Evolutionary conservation across 805 yeast genomes (phyloP).

Genomic region (Ogataea nakhonphanomensis): DNA sequence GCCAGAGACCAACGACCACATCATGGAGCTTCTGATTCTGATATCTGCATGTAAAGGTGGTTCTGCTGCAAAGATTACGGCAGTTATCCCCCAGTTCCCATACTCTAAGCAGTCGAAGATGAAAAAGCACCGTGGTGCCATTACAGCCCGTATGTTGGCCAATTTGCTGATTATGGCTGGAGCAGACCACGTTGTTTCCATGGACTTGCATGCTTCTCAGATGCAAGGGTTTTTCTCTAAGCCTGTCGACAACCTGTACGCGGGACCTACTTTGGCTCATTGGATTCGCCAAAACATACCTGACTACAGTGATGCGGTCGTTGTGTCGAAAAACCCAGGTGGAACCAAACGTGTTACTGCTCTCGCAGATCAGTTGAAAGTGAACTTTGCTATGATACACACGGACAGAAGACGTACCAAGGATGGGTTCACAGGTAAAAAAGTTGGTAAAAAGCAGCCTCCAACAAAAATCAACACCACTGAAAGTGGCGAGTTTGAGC

Average conservation of each 20-base stretch:
- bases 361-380: constrained; percentile 92
- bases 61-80: constrained; percentile 94
- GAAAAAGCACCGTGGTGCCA: constrained; percentile 99
- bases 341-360: constrained; percentile 98
- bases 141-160: constrained; percentile 97
- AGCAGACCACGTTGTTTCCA: constrained; percentile 96
- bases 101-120: constrained; percentile 95
- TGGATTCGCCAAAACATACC: constrained; percentile 92
- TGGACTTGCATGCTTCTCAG: constrained; percentile 96
- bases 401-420: constrained; percentile 92
- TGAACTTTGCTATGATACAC: constrained; percentile 98
- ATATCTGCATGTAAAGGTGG: constrained; percentile 97
- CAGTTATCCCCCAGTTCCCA: constrained; percentile 96
- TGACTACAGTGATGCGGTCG: constrained; percentile 85
- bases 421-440: constrained; percentile 48
- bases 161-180: constrained; percentile 96
- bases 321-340: constrained; percentile 98
- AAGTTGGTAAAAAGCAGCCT: constrained; percentile 41
- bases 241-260: constrained; percentile 95
- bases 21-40: constrained; percentile 91
- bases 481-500: constrained; percentile 52
- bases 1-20: constrained; percentile 83
- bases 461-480: constrained; percentile 29
- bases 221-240: constrained; percentile 98
- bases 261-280: constrained; percentile 92